Base-by-base conservation (phyloP, 305 asterid species). In the Fraxinus sp. region DNA sequence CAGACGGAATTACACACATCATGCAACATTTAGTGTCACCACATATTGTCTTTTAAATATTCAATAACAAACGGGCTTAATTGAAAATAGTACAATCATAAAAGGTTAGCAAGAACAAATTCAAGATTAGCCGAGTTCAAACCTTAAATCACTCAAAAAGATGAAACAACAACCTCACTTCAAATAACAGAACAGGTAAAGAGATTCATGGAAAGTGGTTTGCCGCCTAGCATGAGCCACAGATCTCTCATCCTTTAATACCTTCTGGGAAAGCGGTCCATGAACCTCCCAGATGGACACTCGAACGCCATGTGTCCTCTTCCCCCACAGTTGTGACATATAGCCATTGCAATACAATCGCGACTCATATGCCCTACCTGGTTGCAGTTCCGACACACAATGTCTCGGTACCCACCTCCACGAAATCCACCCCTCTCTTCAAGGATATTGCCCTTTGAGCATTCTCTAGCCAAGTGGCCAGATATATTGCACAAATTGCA, bases 321-420 rank as follows among this genome's bases (percentile, higher is more conserved):
- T 32, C 97, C 97, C 18, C 95, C 98, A 80, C 95, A 96, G 90
- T 91, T 90, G 86, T 91, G 97, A 84, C 95, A 96, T 55, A 93
- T 91, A 84, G 90, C 86, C 87, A 82, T 82, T 13, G 89, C 75
- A 70, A 91, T 78, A 84, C 98, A 95, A 82, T 95, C 92, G 49
- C 90, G 84, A 26, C 87, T 84, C 86, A 86, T 85, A 74, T 89
- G 92, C 43, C 92, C 92, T 28, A 80, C 78, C 83, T 89, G 92
- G 75, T 84, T 84, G 80, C 91, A 87, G 83, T 79, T 89, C 26
- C 92, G 49, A 36, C 91, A 86, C 5, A 87, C 80, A 7, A 89
- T 83, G 80, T 87, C 92, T 24, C 88, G 71, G 28, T 62, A 71
- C 18, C 85, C 85, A 37, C 85, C 84, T 62, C 32, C 85, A 49